Evolutionary conservation across 2,329 filamentous ascomycete species (phyloP), one percentile per base, ranked within the genome.

Genomic region (Xylariaceae sp.): DNA sequence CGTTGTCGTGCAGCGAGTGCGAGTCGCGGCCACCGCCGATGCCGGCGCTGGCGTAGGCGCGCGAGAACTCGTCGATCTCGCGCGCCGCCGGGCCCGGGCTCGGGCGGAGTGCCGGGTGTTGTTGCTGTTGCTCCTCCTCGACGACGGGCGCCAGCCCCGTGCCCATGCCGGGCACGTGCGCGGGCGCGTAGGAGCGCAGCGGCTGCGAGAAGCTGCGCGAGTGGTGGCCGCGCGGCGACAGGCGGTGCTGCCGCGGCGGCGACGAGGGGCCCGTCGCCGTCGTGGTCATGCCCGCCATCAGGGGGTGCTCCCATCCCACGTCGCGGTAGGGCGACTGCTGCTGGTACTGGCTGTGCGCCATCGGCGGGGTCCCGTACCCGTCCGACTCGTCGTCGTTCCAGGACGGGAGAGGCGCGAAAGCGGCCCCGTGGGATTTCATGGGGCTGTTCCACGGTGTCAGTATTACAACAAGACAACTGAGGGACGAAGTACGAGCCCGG

Each of bases 21-120:
- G n/a, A n/a, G n/a, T n/a, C n/a, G n/a, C n/a, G n/a, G n/a, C 38
- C 30, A 25, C 37, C 45, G 45, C 24, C 55, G 19, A 72, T 52
- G 2, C 58, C 63, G 1, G 64, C 56, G 37, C 59, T 56, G 38
- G 61, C 65, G 33, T 61, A 55, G n/a, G 48, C 59, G 5, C 61
- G 57, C 5, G 60, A 57, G 36, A 68, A 69, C 16, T 71, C 67
- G 15, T 69, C 64, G 19, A 64, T 54, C 36, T 65, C 63, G 5
- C 63, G 55, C 1, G 61, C 61, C 30, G 68, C 49, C 11, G 65
- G 64, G 6, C 60, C 51, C 35, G 58, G 52, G 17, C 67, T 29
- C 55, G 54, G 47, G 38, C 32, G 13, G 15, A 36, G 32, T 17
- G 42, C 22, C n/a, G n/a, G n/a, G n/a, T n/a, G n/a, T n/a, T n/a